A percentile compares a stretch with the other conserved stretches of the same genome.
Conservation (phyloP, 805 yeast species). For the Saccharomycopsis sp. region DNA sequence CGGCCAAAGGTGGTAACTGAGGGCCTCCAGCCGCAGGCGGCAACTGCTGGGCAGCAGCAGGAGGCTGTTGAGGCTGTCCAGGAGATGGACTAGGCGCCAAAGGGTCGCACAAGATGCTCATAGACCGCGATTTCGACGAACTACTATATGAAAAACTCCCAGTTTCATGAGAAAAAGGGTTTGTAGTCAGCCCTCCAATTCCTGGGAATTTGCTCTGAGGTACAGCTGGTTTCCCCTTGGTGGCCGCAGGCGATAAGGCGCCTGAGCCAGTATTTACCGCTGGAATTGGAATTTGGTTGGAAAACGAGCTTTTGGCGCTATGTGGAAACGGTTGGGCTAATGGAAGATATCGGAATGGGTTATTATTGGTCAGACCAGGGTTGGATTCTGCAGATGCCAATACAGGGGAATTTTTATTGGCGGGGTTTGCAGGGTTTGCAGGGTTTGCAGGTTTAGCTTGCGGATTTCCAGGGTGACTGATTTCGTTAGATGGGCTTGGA, state of each 20-base stretch:
- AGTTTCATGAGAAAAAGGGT: slow-evolving; percentile 9
- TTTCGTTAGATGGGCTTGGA: too few species aligned
- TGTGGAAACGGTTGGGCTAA: neutral
- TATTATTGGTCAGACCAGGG: neutral
- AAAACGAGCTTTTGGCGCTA: slow-evolving; percentile 1
- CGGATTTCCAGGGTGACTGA: too few species aligned
- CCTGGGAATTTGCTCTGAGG: slow-evolving; percentile 8
- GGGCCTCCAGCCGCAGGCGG: neutral
- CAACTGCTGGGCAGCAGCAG: too few species aligned
- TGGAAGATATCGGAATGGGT: neutral
- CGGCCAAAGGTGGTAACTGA: too few species aligned
- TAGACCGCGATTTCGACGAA: slow-evolving; percentile 4
- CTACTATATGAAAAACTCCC: slow-evolving; percentile 2
- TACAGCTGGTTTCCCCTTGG: too few species aligned
- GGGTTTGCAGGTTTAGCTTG: neutral
- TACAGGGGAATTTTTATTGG: too few species aligned
- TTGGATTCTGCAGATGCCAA: too few species aligned
- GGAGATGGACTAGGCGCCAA: slow-evolving; percentile 17
- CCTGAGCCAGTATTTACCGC: neutral
- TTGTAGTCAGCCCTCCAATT: slow-evolving; percentile 2
- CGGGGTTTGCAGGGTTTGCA: neutral
- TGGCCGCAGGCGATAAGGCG: too few species aligned
- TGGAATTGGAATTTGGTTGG: slow-evolving; percentile 1
- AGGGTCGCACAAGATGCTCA: slow-evolving; percentile 20
- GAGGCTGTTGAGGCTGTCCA: neutral